Conservation (phyloP, 345 rosid genomes). For the Aquilaria yunnanensis region DNA sequence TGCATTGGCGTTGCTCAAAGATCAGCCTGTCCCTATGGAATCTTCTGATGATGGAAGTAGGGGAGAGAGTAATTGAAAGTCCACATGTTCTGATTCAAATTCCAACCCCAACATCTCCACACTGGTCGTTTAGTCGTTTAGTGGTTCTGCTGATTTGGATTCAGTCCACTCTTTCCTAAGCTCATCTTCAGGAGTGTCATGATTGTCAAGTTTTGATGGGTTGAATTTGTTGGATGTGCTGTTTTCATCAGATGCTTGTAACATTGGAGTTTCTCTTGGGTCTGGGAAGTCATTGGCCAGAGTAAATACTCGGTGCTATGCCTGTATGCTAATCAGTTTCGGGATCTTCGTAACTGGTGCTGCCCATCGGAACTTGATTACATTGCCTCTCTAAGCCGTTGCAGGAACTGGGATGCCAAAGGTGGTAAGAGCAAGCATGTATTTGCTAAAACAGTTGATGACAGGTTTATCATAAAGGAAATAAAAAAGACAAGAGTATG, state of each 20-base stretch:
- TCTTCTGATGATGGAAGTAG: constrained; percentile 22
- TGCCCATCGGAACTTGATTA: constrained; percentile 78
- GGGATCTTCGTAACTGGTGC: constrained; percentile 58
- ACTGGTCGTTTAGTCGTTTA: constrained; percentile 53
- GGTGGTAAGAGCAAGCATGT: constrained; percentile 94
- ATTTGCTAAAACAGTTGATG: constrained; percentile 86
- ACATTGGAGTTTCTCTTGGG: constrained; percentile 61
- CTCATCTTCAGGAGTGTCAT: constrained; percentile 46
- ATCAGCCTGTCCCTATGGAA: constrained; percentile 22
- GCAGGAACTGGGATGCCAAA: constrained; percentile 91
- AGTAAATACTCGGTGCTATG: constrained; percentile 75
- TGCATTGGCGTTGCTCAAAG: constrained; percentile 57
- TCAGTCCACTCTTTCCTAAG: constrained; percentile 26
- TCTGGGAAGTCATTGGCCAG: constrained; percentile 52
- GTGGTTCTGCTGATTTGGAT: constrained; percentile 53
- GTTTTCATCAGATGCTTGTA: constrained; percentile 40
- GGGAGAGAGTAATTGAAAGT: constrained; percentile 29
- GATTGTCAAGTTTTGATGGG: constrained; percentile 73
- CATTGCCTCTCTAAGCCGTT: constrained; percentile 83
- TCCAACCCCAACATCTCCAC: constrained; percentile 37
- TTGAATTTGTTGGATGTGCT: constrained; percentile 52
- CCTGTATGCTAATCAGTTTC: constrained; percentile 69
- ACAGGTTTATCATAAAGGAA: constrained; percentile 87
- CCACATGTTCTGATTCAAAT: constrained; percentile 20
- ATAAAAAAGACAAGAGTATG: constrained; percentile 88